Conservation (phyloP, 2,329 filamentous ascomycete genomes). For the Esteya vermicola region DNA sequence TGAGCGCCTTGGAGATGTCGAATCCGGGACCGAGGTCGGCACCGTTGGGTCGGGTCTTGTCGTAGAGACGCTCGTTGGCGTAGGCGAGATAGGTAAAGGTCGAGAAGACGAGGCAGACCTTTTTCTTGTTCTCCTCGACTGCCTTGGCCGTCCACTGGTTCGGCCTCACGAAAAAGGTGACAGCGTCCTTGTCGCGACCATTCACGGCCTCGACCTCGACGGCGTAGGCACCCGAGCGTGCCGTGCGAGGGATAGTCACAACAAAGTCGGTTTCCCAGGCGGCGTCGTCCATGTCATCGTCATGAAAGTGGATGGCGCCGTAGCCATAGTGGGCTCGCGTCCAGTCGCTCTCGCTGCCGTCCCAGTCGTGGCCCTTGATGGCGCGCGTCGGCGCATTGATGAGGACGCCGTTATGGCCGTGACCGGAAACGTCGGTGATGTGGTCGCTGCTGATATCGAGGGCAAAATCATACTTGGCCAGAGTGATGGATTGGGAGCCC, state of each 20-base stretch:
- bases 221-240: conserved; percentile 1
- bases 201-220: neutral
- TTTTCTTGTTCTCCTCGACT: neutral
- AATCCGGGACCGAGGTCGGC: neutral
- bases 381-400: conserved; percentile 4
- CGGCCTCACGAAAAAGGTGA: conserved; percentile 4
- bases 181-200: neutral
- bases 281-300: conserved; percentile 5
- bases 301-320: conserved; percentile 6
- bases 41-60: neutral
- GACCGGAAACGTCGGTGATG: conserved; percentile 1
- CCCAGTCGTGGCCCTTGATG: conserved; percentile 4
- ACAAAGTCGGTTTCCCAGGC: conserved; percentile 4
- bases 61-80: conserved; percentile 4
- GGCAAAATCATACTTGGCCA: conserved; percentile 4
- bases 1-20: neutral
- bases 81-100: conserved; percentile 5
- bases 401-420: neutral
- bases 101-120: conserved; percentile 2
- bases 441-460: neutral
- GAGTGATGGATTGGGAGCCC: neutral
- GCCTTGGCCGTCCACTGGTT: neutral
- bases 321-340: conserved; percentile 1
- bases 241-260: neutral
- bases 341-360: conserved; percentile 4